Evolutionary conservation across 352 stramenopile species (phyloP).

Genomic region (Halophytophthora polymorphica): DNA sequence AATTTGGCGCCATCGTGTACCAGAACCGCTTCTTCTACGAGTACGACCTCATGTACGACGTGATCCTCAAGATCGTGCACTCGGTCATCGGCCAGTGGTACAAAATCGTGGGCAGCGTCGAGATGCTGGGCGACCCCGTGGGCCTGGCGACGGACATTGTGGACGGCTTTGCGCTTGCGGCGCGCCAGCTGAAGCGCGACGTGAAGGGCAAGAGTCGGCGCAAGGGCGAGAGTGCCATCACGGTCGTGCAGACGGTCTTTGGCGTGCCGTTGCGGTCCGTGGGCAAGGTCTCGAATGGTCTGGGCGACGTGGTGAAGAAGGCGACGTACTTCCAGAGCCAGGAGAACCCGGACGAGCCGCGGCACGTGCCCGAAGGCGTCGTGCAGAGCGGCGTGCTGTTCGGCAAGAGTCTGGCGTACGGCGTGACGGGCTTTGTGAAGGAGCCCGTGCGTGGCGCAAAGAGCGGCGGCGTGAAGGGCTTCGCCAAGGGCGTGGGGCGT

Average conservation of each 20-base stretch:
- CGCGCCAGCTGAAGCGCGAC: slow-evolving; percentile 80
- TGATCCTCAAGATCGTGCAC: slow-evolving; percentile 70
- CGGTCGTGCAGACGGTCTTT: slow-evolving; percentile 77
- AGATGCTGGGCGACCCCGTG: slow-evolving; percentile 81
- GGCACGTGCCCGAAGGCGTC: slow-evolving; percentile 74
- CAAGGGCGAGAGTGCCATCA: slow-evolving; percentile 81
- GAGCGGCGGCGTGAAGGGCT: slow-evolving; percentile 68
- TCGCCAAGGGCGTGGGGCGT: slow-evolving; percentile 76
- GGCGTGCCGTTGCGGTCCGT: slow-evolving; percentile 71
- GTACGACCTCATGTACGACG: slow-evolving; percentile 77
- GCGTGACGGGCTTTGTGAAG: slow-evolving; percentile 77
- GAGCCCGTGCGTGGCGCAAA: slow-evolving; percentile 79
- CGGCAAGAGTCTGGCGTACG: slow-evolving; percentile 73
- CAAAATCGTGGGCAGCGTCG: slow-evolving; percentile 85
- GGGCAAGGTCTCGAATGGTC: slow-evolving; percentile 80
- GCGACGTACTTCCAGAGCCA: slow-evolving; percentile 79
- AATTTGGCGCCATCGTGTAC: slow-evolving; percentile 71
- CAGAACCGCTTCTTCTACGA: slow-evolving; percentile 83
- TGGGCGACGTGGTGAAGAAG: slow-evolving; percentile 86
- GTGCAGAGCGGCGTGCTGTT: slow-evolving; percentile 75
- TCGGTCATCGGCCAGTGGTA: slow-evolving; percentile 84
- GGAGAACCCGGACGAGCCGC: slow-evolving; percentile 60
- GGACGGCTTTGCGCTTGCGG: slow-evolving; percentile 77
- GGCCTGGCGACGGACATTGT: slow-evolving; percentile 84
- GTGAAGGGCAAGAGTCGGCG: slow-evolving; percentile 68